Conservation (phyloP, 1,284 basidiomycete genomes). For the Coniferiporia weirii region DNA sequence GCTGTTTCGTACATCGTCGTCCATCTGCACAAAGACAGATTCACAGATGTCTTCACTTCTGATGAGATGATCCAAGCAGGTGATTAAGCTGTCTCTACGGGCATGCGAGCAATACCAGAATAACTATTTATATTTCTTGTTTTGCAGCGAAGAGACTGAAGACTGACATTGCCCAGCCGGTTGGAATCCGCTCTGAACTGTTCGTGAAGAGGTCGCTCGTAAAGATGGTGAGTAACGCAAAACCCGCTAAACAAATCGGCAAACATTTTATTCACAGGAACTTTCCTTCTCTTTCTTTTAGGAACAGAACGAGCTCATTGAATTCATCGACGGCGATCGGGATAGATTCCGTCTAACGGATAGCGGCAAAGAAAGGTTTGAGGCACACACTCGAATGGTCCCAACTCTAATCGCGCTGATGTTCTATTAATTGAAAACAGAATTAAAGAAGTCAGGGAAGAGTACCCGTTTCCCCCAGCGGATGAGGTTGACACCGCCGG, state of each 20-base stretch:
- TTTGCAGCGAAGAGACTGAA: not conserved
- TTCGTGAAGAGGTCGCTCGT: not conserved
- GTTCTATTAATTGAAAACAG: not conserved
- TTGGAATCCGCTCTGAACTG: not conserved
- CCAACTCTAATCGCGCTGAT: no score
- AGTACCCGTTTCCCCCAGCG: not conserved
- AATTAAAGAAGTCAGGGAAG: not conserved
- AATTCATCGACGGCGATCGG: not conserved
- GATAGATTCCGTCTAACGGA: not conserved
- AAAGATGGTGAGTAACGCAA: not conserved
- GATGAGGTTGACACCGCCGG: not conserved
- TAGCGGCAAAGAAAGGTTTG: not conserved
- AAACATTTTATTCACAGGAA: not conserved
- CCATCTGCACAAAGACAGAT: not conserved
- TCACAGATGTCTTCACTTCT: not conserved
- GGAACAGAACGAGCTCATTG: not conserved
- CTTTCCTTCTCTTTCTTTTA: not conserved
- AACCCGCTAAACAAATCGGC: not conserved
- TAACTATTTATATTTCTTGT: not conserved
- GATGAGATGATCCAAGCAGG: not conserved
- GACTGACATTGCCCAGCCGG: not conserved
- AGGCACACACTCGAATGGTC: no score
- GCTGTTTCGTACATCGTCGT: not conserved
- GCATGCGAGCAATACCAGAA: not conserved
- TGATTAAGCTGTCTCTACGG: not conserved